Conservation (phyloP, 2,329 filamentous ascomycete species). For the Pseudonectria buxi region DNA sequence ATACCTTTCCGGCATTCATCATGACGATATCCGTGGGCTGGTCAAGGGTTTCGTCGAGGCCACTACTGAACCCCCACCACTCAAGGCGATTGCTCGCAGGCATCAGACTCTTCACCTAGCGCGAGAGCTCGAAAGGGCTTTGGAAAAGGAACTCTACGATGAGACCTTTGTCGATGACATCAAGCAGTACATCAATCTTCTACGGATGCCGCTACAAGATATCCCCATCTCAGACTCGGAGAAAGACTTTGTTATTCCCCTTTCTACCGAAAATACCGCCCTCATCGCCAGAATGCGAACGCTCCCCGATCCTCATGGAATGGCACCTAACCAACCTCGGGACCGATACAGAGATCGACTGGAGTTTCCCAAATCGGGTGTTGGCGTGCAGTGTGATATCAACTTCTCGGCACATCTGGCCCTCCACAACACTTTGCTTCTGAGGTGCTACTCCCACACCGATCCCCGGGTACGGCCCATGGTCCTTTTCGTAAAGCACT, state of each 20-base stretch:
- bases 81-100: slow-evolving; percentile 38
- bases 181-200: slow-evolving; percentile 42
- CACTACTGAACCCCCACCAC: slow-evolving; percentile 10
- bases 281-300: slow-evolving; percentile 37
- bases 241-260: slow-evolving; percentile 28
- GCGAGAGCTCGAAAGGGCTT: slow-evolving; percentile 46
- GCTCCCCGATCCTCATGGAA: slow-evolving; percentile 43
- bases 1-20: slow-evolving; percentile 48
- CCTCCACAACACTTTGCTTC: slow-evolving; percentile 73
- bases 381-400: slow-evolving; percentile 86
- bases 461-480: slow-evolving; percentile 72
- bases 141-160: slow-evolving; percentile 42
- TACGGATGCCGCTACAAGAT: slow-evolving; percentile 33
- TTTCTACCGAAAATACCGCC: slow-evolving; percentile 24
- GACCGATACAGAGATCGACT: slow-evolving; percentile 54
- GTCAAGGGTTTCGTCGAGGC: slow-evolving; percentile 23
- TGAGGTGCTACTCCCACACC: slow-evolving; percentile 75
- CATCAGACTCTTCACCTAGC: slow-evolving; percentile 53
- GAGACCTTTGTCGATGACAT: slow-evolving; percentile 31
- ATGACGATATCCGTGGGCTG: slow-evolving; percentile 37
- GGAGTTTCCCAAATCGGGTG: slow-evolving; percentile 69
- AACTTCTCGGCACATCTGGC: slow-evolving; percentile 83
- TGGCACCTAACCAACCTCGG: slow-evolving; percentile 43
- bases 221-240: neutral
- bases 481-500: slow-evolving; percentile 82